phyloP scores from a whole-genome alignment of 2,329 filamentous ascomycete species.

The Macrophomina pseudophaseolina region DNA sequence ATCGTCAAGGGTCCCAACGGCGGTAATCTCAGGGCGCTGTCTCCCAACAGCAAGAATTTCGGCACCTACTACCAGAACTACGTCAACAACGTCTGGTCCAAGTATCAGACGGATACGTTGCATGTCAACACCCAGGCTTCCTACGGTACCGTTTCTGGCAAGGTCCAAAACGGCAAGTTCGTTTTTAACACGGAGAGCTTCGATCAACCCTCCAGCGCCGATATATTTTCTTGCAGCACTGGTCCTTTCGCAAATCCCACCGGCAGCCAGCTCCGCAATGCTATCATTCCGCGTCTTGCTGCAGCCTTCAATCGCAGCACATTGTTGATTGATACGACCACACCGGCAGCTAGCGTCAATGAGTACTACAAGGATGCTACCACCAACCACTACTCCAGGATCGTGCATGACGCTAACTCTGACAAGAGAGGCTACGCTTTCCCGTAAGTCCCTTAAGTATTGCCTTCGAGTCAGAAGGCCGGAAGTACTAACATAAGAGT shows the following conservation, averaged over 20 bases:
- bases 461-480: too few species aligned
- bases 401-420: slow-evolving; percentile 65
- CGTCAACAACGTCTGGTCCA: slow-evolving; percentile 57
- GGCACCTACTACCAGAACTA: slow-evolving; percentile 58
- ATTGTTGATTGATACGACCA: slow-evolving; percentile 55
- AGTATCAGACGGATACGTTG: slow-evolving; percentile 53
- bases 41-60: slow-evolving; percentile 56
- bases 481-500: slow-evolving; percentile 36
- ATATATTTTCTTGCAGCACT: slow-evolving; percentile 68
- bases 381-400: slow-evolving; percentile 63
- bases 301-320: slow-evolving; percentile 79
- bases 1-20: slow-evolving; percentile 48
- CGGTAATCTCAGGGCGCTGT: slow-evolving; percentile 49
- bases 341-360: slow-evolving; percentile 44
- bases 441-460: background rate
- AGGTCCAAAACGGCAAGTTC: slow-evolving; percentile 50
- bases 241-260: slow-evolving; percentile 62
- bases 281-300: slow-evolving; percentile 73
- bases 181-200: slow-evolving; percentile 45
- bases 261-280: slow-evolving; percentile 50
- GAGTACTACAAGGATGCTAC: slow-evolving; percentile 43
- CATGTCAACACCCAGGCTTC: slow-evolving; percentile 69
- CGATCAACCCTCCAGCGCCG: slow-evolving; percentile 42
- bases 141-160: slow-evolving; percentile 59
- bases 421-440: slow-evolving; percentile 69